Conservation (phyloP, 2,329 filamentous ascomycete species). For the Ceratocystis harringtonii region DNA sequence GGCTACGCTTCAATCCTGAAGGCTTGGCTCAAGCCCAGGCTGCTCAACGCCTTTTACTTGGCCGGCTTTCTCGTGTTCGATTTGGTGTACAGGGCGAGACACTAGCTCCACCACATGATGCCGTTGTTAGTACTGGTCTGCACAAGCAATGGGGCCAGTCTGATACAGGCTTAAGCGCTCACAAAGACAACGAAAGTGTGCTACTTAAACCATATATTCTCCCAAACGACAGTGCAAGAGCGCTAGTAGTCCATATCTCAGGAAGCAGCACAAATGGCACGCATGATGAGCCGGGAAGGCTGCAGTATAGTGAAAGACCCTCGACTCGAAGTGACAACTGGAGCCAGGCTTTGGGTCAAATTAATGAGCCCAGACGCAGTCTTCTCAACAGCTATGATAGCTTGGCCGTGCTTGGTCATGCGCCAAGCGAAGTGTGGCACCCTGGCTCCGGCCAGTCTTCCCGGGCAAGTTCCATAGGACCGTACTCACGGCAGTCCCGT, state of each 20-base stretch:
- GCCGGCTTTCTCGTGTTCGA: background rate
- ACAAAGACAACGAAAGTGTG: background rate
- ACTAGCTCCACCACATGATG: background rate
- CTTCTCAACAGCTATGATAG: background rate
- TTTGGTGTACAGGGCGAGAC: background rate
- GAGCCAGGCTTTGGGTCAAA: background rate
- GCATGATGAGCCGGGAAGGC: background rate
- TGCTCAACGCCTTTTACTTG: background rate
- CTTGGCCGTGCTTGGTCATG: background rate
- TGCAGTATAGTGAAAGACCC: background rate
- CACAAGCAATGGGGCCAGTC: background rate
- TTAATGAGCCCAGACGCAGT: background rate
- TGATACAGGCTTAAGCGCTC: background rate
- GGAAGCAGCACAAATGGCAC: background rate
- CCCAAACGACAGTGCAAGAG: background rate
- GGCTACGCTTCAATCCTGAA: background rate
- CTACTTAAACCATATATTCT: background rate
- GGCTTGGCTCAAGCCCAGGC: background rate
- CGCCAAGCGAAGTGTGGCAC: background rate
- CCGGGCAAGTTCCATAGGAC: background rate
- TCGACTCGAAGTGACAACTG: background rate
- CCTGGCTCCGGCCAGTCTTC: background rate
- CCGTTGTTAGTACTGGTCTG: background rate
- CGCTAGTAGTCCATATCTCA: background rate
- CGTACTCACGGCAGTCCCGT: background rate